Conservation (phyloP, 257 asterid genomes). For the Parsonsia alboflavescens region DNA sequence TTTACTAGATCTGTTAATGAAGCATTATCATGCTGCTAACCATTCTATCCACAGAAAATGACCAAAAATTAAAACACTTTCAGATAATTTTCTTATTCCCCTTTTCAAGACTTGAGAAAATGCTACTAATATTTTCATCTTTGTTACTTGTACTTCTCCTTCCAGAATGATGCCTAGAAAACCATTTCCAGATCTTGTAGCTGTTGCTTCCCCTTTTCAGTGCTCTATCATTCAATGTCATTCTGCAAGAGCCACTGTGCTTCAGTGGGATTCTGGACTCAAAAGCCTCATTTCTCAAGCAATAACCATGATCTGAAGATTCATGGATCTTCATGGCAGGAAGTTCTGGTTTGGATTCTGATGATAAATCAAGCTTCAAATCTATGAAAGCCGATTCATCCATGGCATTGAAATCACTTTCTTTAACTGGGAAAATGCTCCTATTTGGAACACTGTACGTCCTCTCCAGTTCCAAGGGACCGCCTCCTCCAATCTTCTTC, state of each 20-base stretch:
- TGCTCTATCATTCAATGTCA: constrained; percentile 38
- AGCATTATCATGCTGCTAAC: background rate
- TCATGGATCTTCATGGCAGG: constrained; percentile 30
- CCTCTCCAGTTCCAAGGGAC: constrained; percentile 32
- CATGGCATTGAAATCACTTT: constrained; percentile 66
- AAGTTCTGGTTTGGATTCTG: constrained; percentile 33
- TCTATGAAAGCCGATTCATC: constrained; percentile 87
- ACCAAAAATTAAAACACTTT: background rate
- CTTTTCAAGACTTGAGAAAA: constrained; percentile 20
- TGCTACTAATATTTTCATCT: constrained; percentile 17
- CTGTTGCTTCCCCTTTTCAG: constrained; percentile 42
- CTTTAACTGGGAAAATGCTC: constrained; percentile 62
- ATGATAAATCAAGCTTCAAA: constrained; percentile 55
- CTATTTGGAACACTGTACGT: constrained; percentile 38
- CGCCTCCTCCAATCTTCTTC: constrained; percentile 17
- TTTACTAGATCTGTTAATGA: background rate
- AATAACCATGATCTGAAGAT: constrained; percentile 34
- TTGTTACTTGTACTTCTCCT: constrained; percentile 34
- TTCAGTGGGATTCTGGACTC: constrained; percentile 16
- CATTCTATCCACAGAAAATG: constrained; percentile 1
- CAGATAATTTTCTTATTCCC: background rate
- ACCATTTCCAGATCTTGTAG: constrained; percentile 83
- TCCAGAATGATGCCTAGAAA: constrained; percentile 52
- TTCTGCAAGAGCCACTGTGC: constrained; percentile 43
- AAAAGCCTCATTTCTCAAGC: constrained; percentile 12